Conservation (phyloP, 176 grass and related monocot species). For the Elymus sibiricus region DNA sequence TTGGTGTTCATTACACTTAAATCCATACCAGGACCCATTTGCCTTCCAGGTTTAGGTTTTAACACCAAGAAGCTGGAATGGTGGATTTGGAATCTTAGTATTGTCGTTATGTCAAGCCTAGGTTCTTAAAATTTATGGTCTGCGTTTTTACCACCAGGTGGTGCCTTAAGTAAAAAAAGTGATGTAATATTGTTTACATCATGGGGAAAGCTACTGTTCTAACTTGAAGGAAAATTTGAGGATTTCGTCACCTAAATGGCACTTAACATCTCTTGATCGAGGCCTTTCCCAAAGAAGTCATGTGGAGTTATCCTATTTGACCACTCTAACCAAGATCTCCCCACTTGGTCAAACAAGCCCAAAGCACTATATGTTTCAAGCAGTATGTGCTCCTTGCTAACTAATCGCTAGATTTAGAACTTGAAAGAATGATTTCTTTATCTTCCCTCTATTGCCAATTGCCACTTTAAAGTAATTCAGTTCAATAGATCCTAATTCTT, state of each 20-base stretch:
- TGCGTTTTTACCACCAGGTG: not conserved
- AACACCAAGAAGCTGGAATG: not conserved
- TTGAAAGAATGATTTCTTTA: not conserved
- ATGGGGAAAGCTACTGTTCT: not conserved
- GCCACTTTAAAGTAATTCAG: slow-evolving; percentile 1
- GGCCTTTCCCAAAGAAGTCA: not conserved
- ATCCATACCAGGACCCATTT: not conserved
- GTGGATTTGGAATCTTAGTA: not conserved
- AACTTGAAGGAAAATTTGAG: not conserved
- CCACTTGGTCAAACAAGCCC: not conserved
- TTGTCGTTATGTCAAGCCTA: not conserved
- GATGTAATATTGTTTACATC: not conserved
- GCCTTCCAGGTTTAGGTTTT: not conserved
- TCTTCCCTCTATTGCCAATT: not conserved
- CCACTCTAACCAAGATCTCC: not conserved
- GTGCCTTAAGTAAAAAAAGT: not conserved
- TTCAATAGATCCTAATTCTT: slow-evolving; percentile 16
- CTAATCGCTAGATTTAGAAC: not conserved
- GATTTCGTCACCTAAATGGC: not conserved
- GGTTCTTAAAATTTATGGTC: slow-evolving; percentile 2
- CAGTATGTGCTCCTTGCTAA: not conserved
- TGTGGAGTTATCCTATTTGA: not conserved
- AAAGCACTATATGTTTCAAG: slow-evolving; percentile 9
- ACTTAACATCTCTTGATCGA: not conserved
- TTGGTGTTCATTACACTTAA: not conserved